Evolutionary conservation across 192 early-diverging fungal species (phyloP).

Genomic region (Umbelopsis isabellina): DNA sequence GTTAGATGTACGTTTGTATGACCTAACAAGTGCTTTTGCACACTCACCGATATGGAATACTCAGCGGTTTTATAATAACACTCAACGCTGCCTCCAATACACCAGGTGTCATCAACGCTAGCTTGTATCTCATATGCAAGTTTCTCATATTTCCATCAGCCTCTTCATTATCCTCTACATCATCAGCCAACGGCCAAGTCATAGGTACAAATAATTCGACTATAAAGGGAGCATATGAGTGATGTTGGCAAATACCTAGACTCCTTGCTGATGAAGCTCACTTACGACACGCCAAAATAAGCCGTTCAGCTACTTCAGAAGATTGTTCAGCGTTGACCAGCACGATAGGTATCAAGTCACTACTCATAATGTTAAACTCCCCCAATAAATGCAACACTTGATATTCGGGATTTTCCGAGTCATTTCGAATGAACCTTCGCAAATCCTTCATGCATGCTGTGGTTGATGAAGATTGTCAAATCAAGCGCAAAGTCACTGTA

Average conservation of each 20-base stretch:
- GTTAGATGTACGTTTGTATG: background rate
- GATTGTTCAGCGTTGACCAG: slow-evolving; percentile 39
- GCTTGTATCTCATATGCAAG: slow-evolving; percentile 73
- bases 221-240: slow-evolving; percentile 20
- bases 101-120: slow-evolving; percentile 60
- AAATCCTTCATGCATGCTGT: slow-evolving; percentile 85
- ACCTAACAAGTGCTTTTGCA: background rate
- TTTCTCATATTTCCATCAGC: slow-evolving; percentile 49
- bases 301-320: slow-evolving; percentile 40
- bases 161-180: slow-evolving; percentile 55
- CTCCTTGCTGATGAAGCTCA: background rate
- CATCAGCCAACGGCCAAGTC: slow-evolving; percentile 81
- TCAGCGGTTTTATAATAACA: slow-evolving; percentile 53
- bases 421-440: slow-evolving; percentile 80
- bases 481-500: background rate
- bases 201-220: slow-evolving; percentile 87
- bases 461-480: background rate
- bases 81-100: slow-evolving; percentile 56
- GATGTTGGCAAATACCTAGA: background rate
- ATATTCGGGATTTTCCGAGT: slow-evolving; percentile 66
- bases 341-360: slow-evolving; percentile 81
- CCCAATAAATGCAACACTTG: slow-evolving; percentile 68
- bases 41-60: slow-evolving; percentile 48
- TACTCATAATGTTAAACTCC: slow-evolving; percentile 74
- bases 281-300: slow-evolving; percentile 57